Conservation (phyloP, 1,139 yeast species). For the Kodamaea alishanica region DNA sequence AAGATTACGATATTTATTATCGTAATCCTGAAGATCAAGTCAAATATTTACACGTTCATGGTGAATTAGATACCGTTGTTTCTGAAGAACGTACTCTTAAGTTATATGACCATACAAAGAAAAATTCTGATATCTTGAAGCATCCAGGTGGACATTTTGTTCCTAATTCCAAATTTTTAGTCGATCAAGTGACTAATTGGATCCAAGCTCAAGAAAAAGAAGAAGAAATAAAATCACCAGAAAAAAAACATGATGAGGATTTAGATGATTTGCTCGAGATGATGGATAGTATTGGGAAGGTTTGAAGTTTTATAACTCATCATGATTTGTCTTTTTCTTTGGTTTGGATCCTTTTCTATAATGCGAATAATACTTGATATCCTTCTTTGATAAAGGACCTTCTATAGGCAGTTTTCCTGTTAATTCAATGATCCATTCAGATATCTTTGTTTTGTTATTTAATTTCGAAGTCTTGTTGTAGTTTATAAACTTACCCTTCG, state of each 20-base stretch:
- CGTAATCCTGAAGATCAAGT: conserved; percentile 20
- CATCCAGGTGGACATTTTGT: conserved; percentile 90
- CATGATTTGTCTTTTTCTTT: conserved; percentile 24
- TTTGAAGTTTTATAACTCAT: conserved; percentile 30
- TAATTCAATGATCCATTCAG: conserved; percentile 32
- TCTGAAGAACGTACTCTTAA: conserved; percentile 64
- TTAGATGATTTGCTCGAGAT: conserved; percentile 33
- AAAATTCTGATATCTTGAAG: conserved; percentile 45
- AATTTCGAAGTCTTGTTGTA: conserved; percentile 25
- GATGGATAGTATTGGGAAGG: conserved; percentile 36
- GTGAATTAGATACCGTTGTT: conserved; percentile 86
- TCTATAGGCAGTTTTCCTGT: conserved; percentile 32
- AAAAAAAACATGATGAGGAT: conserved; percentile 21
- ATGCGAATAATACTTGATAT: conserved; percentile 26
- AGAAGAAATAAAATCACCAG: conserved; percentile 12
- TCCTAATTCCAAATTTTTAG: conserved; percentile 63
- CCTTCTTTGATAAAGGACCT: conserved; percentile 39
- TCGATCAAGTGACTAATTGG: conserved; percentile 60
- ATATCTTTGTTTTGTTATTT: conserved; percentile 30
- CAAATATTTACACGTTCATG: conserved; percentile 66
- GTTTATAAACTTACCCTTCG: conserved; percentile 17
- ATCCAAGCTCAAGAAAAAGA: conserved; percentile 25
- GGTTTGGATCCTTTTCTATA: conserved; percentile 30
- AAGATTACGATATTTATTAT: conserved; percentile 28
- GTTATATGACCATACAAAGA: conserved; percentile 52